Conservation (phyloP, 2,329 filamentous ascomycete genomes). For the Ceratocystiopsis brevicomis region DNA sequence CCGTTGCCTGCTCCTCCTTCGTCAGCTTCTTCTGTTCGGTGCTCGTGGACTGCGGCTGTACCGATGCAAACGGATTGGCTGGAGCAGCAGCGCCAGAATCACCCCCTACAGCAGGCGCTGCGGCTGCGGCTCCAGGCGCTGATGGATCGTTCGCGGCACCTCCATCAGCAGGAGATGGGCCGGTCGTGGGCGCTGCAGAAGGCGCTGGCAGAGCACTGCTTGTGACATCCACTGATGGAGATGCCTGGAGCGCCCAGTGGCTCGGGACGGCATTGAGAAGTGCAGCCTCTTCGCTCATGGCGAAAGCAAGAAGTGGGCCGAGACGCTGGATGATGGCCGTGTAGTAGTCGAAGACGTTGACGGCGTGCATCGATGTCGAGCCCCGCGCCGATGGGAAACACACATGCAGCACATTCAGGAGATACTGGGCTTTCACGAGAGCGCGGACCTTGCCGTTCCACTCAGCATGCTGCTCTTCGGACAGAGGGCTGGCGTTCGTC, state of each 20-base stretch:
- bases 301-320: constrained; percentile 58
- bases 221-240: not conserved
- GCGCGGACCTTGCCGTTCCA: constrained; percentile 43
- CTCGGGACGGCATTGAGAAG: constrained; percentile 56
- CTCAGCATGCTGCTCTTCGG: constrained; percentile 25
- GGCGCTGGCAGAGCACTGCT: too few species aligned
- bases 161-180: too few species aligned
- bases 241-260: constrained; percentile 26
- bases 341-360: constrained; percentile 78
- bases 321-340: constrained; percentile 53
- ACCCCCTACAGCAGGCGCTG: not conserved
- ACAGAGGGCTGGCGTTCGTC: constrained; percentile 18
- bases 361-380: constrained; percentile 45
- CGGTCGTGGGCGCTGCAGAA: too few species aligned
- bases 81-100: not conserved
- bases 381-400: constrained; percentile 55
- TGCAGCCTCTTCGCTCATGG: constrained; percentile 68
- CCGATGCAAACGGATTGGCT: constrained; percentile 8
- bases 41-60: too few species aligned
- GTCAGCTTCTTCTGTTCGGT: constrained; percentile 17
- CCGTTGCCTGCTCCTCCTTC: constrained; percentile 20
- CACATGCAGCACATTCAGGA: constrained; percentile 56
- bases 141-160: too few species aligned
- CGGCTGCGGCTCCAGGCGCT: not conserved
- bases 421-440: constrained; percentile 40